Base-by-base conservation (phyloP, 305 asterid genomes). In the Plantago coronopus region DNA sequence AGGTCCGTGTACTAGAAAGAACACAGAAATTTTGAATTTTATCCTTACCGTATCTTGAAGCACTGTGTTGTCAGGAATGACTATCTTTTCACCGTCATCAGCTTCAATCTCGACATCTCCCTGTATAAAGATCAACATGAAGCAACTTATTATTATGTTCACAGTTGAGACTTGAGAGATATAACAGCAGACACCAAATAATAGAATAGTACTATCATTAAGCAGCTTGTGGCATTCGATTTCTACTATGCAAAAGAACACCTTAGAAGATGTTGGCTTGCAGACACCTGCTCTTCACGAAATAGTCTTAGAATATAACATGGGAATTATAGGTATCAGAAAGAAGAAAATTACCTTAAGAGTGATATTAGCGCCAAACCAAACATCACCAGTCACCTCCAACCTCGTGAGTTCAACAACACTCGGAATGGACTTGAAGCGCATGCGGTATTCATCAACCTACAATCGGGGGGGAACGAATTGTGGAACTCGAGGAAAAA, bases 381-480 rank as follows among this genome's bases (percentile, higher is more conserved):
- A 89, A 75, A 91, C 97, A 79, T 91, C 85, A 74, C 98, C 98
- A 13, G 84, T 73, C 74, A 89, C 95, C 78, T 80, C 67, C 84
- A 91, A 80, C 65, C 76, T 79, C 72, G 86, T 88, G 59, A 91
- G 97, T 67, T 73, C 96, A 72, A 91, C n/a, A 75, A 89, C 62
- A 67, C 86, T 81, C 15, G 98, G 98, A 65, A 84, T 69, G 50
- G 91, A 83, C 81, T 86, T 89, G 83, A 91, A 83, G 50, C 94
- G 96, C 67, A 54, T 69, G 38, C 42, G 74, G 46, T 86, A 81
- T 65, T 89, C 94, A 61, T 74, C 69, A 50, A 86, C 81, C 96
- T 88, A 78, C 53, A 57, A 62, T 2, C 15, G 68, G 37, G 47
- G 59, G 37, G 25, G 54, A 55, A 43, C 9, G 40, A 61, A 48